Percentiles rank a stretch among this genome's conserved stretches.
Evolutionary conservation across 2,329 filamentous ascomycete species (phyloP).

Genomic region (Dactylellina sp.): DNA sequence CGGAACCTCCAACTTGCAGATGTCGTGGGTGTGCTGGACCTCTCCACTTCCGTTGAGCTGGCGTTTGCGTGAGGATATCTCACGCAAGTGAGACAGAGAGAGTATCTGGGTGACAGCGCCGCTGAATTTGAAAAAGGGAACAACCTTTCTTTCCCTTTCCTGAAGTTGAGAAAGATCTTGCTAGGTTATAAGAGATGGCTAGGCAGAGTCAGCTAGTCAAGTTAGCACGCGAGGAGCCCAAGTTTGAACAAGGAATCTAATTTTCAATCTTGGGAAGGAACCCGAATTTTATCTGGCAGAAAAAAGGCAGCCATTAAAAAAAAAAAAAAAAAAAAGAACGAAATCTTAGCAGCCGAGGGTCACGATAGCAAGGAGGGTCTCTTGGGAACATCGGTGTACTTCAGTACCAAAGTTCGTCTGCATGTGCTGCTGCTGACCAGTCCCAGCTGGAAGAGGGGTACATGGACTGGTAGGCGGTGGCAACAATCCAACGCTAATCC

Average conservation of each 20-base stretch:
- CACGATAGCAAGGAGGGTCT: constrained; percentile 40
- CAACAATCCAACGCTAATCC: constrained; percentile 54
- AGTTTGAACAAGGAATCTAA: constrained; percentile 43
- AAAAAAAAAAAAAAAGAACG: constrained; percentile 4
- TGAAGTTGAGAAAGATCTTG: constrained; percentile 23
- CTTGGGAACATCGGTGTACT: constrained; percentile 30
- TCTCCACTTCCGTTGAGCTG: constrained; percentile 32
- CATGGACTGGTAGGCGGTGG: constrained; percentile 53
- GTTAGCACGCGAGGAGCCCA: constrained; percentile 48
- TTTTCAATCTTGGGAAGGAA: constrained; percentile 15
- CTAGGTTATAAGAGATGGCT: constrained; percentile 40
- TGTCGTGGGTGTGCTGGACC: constrained; percentile 2
- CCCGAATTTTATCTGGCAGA: constrained; percentile 1
- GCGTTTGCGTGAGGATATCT: constrained; percentile 30
- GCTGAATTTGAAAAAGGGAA: constrained; percentile 16
- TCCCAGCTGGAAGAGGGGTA: constrained; percentile 52
- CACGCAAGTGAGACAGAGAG: constrained; percentile 33
- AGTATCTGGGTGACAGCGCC: constrained; percentile 33
- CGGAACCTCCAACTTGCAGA: constrained; percentile 31
- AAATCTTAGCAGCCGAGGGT: constrained; percentile 28
- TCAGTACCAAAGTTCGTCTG: constrained; percentile 41
- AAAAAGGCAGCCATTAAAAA: constrained; percentile 44
- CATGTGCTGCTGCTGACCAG: constrained; percentile 48
- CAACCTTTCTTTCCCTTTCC: not conserved
- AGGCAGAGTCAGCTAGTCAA: constrained; percentile 30